Evolutionary conservation across 2,329 filamentous ascomycete species (phyloP).

Genomic region (Furcasterigmium sp.): DNA sequence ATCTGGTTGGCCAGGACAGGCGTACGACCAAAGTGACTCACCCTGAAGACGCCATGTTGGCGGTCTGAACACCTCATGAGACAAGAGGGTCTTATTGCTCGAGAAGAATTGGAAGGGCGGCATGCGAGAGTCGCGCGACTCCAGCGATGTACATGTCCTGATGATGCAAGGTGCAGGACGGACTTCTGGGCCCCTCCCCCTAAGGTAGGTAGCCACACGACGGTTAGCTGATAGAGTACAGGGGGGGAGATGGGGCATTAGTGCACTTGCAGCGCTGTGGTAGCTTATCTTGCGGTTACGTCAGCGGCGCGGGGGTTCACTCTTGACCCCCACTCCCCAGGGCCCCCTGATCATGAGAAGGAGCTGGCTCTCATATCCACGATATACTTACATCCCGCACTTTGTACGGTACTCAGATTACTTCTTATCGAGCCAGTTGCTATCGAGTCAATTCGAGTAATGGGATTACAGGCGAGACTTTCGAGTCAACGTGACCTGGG

Average conservation of each 20-base stretch:
- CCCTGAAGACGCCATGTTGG: constrained; percentile 4
- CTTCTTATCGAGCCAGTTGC: too few relatives aligned
- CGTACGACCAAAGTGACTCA: neutral
- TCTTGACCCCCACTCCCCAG: too few relatives aligned
- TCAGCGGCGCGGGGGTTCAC: too few relatives aligned
- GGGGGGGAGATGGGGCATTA: neutral
- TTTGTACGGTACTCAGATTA: too few relatives aligned
- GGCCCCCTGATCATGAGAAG: too few relatives aligned
- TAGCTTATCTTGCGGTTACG: neutral
- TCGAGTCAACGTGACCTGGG: too few relatives aligned
- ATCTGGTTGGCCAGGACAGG: neutral
- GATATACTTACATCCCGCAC: too few relatives aligned
- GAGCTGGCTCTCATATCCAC: too few relatives aligned
- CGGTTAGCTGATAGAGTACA: neutral
- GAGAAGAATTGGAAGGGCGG: neutral
- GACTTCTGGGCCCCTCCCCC: neutral
- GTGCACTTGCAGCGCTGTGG: neutral
- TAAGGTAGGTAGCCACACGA: too few relatives aligned
- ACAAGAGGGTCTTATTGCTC: neutral
- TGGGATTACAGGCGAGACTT: too few relatives aligned
- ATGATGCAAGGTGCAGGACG: neutral
- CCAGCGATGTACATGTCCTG: constrained; percentile 1
- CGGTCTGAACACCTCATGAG: neutral
- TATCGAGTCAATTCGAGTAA: too few relatives aligned
- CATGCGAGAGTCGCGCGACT: constrained; percentile 1